Evolutionary conservation across 768 basidiomycete genomes (phyloP).

Genomic region (Auriscalpium vulgare): DNA sequence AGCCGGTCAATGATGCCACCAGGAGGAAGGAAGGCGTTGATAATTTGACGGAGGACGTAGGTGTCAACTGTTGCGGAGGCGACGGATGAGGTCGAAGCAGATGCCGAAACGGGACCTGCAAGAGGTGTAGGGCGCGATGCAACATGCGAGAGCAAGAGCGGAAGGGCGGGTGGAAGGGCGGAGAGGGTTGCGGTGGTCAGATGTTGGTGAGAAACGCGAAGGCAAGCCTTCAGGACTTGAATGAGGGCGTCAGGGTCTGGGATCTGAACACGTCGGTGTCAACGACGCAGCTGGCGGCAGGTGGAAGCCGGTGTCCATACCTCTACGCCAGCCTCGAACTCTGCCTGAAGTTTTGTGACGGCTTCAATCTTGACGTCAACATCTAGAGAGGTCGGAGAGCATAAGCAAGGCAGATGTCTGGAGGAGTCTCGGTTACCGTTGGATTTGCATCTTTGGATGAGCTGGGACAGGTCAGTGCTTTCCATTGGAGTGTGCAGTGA

Average conservation of each 20-base stretch:
- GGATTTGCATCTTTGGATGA: conserved; percentile 23
- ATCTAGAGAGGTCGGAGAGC: conserved; percentile 35
- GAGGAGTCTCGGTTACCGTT: conserved; percentile 17
- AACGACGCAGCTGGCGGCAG: not conserved
- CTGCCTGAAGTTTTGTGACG: conserved; percentile 65
- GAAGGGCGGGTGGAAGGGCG: conserved; percentile 58
- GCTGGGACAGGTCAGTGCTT: conserved; percentile 20
- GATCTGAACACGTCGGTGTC: conserved; percentile 37
- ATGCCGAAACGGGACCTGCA: conserved; percentile 30
- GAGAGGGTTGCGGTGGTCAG: conserved; percentile 70
- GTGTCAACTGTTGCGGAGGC: conserved; percentile 42
- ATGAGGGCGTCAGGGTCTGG: conserved; percentile 66
- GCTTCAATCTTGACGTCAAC: conserved; percentile 78
- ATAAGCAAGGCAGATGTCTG: not conserved
- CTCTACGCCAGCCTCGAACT: conserved; percentile 66
- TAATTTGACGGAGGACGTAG: conserved; percentile 54
- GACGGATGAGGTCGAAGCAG: conserved; percentile 43
- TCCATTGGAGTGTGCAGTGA: conserved; percentile 16
- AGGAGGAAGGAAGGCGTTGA: conserved; percentile 61
- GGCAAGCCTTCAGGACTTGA: conserved; percentile 58
- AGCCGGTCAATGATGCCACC: conserved; percentile 79
- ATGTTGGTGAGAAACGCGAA: conserved; percentile 78
- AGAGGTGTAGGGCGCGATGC: conserved; percentile 17
- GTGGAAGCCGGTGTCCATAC: conserved; percentile 30
- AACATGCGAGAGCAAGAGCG: conserved; percentile 45